A percentile compares a stretch with the other conserved stretches of the same genome.
Conservation (phyloP, 1,139 yeast species). For the Hyphopichia pseudoburtonii region DNA sequence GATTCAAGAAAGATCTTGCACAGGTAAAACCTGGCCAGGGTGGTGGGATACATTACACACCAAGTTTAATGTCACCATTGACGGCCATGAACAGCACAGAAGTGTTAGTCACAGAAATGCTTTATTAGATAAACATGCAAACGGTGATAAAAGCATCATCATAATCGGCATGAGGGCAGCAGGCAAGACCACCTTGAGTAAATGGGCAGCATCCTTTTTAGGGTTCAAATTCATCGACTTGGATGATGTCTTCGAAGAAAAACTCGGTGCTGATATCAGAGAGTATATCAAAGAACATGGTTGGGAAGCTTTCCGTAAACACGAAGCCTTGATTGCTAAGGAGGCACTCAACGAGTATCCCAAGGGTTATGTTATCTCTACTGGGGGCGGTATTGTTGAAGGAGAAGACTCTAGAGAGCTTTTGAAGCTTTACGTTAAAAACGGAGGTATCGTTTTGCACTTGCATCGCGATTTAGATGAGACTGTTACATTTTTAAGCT, state of each 20-base stretch:
- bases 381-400: constrained; percentile 98
- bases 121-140: constrained; percentile 15
- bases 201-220: constrained; percentile 71
- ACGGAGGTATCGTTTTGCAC: constrained; percentile 81
- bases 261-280: constrained; percentile 57
- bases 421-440: constrained; percentile 52
- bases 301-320: constrained; percentile 81
- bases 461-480: constrained; percentile 85
- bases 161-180: constrained; percentile 99
- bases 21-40: constrained; percentile 99
- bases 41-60: constrained; percentile 96
- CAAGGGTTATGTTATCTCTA: constrained; percentile 71
- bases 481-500: constrained; percentile 68
- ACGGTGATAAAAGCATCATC: constrained; percentile 60
- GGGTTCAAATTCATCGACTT: constrained; percentile 78
- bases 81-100: constrained; percentile 60
- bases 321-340: constrained; percentile 62
- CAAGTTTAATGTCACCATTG: constrained; percentile 59
- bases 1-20: constrained; percentile 84
- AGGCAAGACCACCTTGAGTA: constrained; percentile 86
- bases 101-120: constrained; percentile 16
- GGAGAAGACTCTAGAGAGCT: constrained; percentile 61
- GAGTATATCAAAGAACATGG: constrained; percentile 67
- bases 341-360: constrained; percentile 49
- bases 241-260: constrained; percentile 68